Conservation (phyloP, 140 eudicot species). For the Ambrosia hybrid region DNA sequence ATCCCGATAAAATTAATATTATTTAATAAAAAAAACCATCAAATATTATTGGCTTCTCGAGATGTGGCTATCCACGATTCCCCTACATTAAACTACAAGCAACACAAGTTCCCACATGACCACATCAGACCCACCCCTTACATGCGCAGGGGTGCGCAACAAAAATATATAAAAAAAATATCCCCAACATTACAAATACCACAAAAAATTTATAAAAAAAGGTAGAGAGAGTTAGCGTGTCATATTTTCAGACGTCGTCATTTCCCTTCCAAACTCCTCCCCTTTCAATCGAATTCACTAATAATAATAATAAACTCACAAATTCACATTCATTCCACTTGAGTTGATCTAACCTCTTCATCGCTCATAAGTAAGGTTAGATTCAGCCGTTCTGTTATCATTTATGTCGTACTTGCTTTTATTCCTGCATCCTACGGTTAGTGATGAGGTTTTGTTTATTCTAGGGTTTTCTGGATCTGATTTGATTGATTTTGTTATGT, state of each 20-base stretch:
- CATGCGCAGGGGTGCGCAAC: conserved; percentile 1
- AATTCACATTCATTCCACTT: conserved; percentile 2
- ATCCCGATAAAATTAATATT: too few relatives aligned
- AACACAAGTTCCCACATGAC: not conserved
- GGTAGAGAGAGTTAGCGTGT: conserved; percentile 29
- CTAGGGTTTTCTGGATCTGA: conserved; percentile 1
- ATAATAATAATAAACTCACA: conserved; percentile 2
- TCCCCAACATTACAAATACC: too few relatives aligned
- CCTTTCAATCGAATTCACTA: conserved; percentile 16
- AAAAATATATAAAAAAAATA: too few relatives aligned
- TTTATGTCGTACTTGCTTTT: not conserved
- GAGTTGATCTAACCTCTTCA: conserved; percentile 3
- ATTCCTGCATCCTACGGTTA: conserved; percentile 11
- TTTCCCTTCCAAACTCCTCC: conserved; percentile 9
- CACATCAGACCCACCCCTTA: not conserved
- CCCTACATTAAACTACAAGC: not conserved
- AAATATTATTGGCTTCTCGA: not conserved
- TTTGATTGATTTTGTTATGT: too few relatives aligned
- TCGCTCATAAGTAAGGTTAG: conserved; percentile 11
- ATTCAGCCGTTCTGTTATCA: not conserved
- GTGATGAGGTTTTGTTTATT: not conserved
- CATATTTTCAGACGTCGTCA: conserved; percentile 28
- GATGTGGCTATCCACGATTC: not conserved
- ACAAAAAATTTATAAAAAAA: not conserved
- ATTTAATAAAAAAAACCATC: too few relatives aligned